Base-by-base conservation (phyloP, 257 asterid species). In the Sherardia arvensis region DNA sequence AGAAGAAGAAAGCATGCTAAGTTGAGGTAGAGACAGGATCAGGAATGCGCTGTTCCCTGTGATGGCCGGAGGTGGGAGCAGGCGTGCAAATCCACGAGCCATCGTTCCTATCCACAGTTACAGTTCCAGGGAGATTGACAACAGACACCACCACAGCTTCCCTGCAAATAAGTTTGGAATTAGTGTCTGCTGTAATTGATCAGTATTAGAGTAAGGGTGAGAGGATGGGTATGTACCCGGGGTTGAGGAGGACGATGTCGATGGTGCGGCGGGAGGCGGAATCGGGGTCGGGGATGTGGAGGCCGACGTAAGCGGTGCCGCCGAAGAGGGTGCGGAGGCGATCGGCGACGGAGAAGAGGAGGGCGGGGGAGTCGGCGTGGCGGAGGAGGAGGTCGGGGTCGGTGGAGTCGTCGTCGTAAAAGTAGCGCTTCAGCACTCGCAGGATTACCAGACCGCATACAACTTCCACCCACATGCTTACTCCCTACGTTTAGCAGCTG, bases 211-310 rank as follows among this genome's bases (percentile, higher is more conserved):
- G n/a, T n/a, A n/a, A n/a, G n/a, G n/a, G n/a, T n/a, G n/a, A n/a
- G n/a, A n/a, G n/a, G n/a, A 18, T 18, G 8, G 25, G 55, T 7
- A 49, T 9, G n/a, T 74, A 89, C 97, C 78, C 71, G 6, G 71
- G 57, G 70, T 88, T 85, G 71, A 90, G 78, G 69, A 87, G 80
- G 81, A 90, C 81, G 56, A 85, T 60, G 77, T 90, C 96, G 67
- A 90, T 81, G 68, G 80, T 81, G 76, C 74, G 81, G 17, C 81
- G 88, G 70, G 93, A 73, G 70, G 80, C 91, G 14, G 97, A 79
- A 78, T 82, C 95, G 15, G 72, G 76, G 73, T 90, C 96, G 6
- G 97, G 97, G 67, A 90, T 85, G 66, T 73, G 90, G 60, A 90
- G 96, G 34, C 95, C 97, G 1, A 81, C 77, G 67, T 80, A 81